These are phyloP conservation scores for Cryptosporidium canis DNA, from an alignment of 169 alveolate species.

Conservation along the genomic window DNA sequence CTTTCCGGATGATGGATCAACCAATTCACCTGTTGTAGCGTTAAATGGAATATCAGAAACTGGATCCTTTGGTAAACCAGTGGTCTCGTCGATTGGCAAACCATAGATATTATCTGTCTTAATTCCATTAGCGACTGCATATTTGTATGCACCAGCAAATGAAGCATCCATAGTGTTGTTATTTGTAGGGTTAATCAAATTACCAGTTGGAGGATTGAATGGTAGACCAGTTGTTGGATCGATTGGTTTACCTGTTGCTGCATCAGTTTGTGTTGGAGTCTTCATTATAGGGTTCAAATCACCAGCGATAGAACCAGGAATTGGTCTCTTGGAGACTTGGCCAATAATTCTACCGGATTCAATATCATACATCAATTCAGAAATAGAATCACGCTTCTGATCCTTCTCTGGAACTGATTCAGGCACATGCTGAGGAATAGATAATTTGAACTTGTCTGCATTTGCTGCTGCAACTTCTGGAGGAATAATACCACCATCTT, in stretches of 20 bases:
- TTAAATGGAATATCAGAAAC: conserved; percentile 59
- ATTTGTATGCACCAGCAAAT: conserved; percentile 41
- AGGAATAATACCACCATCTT: conserved; percentile 69
- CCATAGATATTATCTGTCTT: conserved; percentile 57
- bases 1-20: conserved; percentile 48
- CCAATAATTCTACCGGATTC: conserved; percentile 40
- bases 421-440: conserved; percentile 27
- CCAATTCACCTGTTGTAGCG: conserved; percentile 48
- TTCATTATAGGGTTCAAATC: conserved; percentile 15
- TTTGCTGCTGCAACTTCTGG: conserved; percentile 49
- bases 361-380: conserved; percentile 39
- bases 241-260: conserved; percentile 50
- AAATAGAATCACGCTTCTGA: conserved; percentile 31
- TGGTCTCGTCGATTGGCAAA: conserved; percentile 25
- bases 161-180: conserved; percentile 45
- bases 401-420: conserved; percentile 13
- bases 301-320: conserved; percentile 66
- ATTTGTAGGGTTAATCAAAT: conserved; percentile 21
- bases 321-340: conserved; percentile 42
- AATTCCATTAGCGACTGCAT: conserved; percentile 34
- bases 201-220: conserved; percentile 41
- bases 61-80: conserved; percentile 71
- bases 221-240: conserved; percentile 72
- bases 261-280: conserved; percentile 55
- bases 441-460: conserved; percentile 45